phyloP scores from a whole-genome alignment of 2,329 filamentous ascomycete species.

The Trichophyton rubrum region DNA sequence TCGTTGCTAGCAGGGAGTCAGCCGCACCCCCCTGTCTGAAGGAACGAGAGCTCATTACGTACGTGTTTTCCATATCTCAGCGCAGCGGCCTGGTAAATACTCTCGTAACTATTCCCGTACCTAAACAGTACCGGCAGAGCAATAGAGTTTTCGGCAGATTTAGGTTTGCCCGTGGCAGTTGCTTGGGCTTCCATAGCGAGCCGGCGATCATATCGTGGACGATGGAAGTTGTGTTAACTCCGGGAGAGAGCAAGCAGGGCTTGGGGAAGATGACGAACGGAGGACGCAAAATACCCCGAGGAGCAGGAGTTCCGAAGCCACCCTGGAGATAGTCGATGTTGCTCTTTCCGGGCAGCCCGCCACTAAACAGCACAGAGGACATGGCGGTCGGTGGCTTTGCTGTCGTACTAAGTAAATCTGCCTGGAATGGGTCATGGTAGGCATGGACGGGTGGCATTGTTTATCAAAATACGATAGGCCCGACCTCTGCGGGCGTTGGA shows the following conservation, averaged over 20 bases:
- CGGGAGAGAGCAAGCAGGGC: background rate
- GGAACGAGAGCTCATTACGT: background rate
- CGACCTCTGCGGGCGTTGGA: background rate
- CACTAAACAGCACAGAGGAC: background rate
- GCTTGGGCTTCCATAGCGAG: background rate
- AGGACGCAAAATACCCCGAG: background rate
- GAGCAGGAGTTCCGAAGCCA: background rate
- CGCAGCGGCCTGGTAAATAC: background rate
- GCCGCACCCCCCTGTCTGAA: background rate
- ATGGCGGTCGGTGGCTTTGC: background rate
- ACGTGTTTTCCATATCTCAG: background rate
- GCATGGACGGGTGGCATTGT: background rate
- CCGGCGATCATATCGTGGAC: slow-evolving; percentile 1
- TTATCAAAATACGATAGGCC: background rate
- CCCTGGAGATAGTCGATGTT: background rate
- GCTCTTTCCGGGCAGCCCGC: background rate
- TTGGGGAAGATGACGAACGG: background rate
- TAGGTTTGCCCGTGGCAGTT: slow-evolving; percentile 4
- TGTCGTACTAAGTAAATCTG: background rate
- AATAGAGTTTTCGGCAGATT: slow-evolving; percentile 5
- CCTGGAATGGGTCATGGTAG: background rate
- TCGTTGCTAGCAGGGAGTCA: background rate
- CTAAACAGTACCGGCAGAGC: slow-evolving; percentile 3
- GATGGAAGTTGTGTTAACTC: background rate
- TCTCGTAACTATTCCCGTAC: background rate